Percentiles rank a stretch among this genome's conserved stretches.
Evolutionary conservation across 2,329 filamentous ascomycete genomes (phyloP).

Genomic region (Colletotrichum sp.): DNA sequence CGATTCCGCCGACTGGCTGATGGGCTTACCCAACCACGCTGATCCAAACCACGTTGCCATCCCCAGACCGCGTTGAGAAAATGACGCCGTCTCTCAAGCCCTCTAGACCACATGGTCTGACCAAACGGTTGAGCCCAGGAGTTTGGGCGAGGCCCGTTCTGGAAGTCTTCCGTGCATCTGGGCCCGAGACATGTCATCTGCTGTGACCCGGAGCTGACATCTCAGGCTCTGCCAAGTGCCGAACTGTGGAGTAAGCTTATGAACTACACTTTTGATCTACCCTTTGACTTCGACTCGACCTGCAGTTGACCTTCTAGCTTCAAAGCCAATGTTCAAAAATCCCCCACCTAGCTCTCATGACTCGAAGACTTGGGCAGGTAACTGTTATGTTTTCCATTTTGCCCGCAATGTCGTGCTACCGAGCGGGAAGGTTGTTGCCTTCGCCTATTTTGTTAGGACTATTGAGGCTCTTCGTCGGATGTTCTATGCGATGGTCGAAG

Average conservation of each 20-base stretch:
- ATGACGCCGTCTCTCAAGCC: neutral
- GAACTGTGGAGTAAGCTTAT: neutral
- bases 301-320: neutral
- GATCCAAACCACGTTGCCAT: accelerated
- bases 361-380: neutral
- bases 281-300: neutral
- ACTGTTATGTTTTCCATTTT: neutral
- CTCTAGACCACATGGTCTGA: neutral
- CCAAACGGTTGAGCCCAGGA: neutral
- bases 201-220: neutral
- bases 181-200: neutral
- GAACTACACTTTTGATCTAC: neutral
- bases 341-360: neutral
- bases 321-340: neutral
- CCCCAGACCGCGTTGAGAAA: neutral
- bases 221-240: neutral
- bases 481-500: neutral
- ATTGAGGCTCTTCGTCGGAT: neutral
- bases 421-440: neutral
- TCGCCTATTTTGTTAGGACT: neutral
- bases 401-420: neutral
- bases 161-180: neutral
- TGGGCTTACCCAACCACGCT: neutral
- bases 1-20: neutral
- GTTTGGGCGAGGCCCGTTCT: neutral